Conservation (phyloP, 2,329 filamentous ascomycete genomes). For the Eurotiales sp. region DNA sequence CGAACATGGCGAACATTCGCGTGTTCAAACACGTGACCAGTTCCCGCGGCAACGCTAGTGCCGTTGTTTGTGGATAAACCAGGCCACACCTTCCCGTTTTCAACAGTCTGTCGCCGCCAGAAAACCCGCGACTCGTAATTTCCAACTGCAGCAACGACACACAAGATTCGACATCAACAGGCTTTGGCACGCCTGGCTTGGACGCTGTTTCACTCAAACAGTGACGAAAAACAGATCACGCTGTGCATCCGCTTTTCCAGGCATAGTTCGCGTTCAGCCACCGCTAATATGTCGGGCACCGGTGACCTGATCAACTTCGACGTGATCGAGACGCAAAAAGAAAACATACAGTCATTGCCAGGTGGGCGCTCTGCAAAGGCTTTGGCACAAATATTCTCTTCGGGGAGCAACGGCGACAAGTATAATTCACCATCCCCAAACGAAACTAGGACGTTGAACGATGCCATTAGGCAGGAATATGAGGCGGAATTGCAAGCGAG, state of each 20-base stretch:
- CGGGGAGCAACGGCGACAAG: slow-evolving; percentile 45
- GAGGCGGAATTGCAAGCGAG: slow-evolving; percentile 77
- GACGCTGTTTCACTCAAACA: background rate
- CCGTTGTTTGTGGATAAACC: background rate
- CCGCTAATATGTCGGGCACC: slow-evolving; percentile 40
- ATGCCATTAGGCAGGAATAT: slow-evolving; percentile 75
- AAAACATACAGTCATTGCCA: slow-evolving; percentile 93
- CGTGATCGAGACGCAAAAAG: slow-evolving; percentile 92
- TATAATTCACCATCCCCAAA: slow-evolving; percentile 63
- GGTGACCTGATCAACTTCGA: slow-evolving; percentile 64
- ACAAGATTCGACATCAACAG: background rate
- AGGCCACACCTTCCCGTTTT: slow-evolving; percentile 4
- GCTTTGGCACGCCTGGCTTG: background rate
- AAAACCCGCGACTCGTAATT: slow-evolving; percentile 2
- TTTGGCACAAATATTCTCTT: slow-evolving; percentile 69
- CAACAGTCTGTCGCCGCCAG: background rate
- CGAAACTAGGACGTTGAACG: slow-evolving; percentile 72
- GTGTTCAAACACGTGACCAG: slow-evolving; percentile 23
- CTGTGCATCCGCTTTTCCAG: slow-evolving; percentile 25
- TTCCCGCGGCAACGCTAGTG: slow-evolving; percentile 28
- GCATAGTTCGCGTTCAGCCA: background rate
- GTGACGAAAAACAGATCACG: background rate
- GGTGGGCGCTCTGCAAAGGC: slow-evolving; percentile 85
- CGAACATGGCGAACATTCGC: background rate
- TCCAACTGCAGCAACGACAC: background rate